Base-by-base conservation (phyloP, 805 yeast species). In the Debaryomyces hansenii region DNA sequence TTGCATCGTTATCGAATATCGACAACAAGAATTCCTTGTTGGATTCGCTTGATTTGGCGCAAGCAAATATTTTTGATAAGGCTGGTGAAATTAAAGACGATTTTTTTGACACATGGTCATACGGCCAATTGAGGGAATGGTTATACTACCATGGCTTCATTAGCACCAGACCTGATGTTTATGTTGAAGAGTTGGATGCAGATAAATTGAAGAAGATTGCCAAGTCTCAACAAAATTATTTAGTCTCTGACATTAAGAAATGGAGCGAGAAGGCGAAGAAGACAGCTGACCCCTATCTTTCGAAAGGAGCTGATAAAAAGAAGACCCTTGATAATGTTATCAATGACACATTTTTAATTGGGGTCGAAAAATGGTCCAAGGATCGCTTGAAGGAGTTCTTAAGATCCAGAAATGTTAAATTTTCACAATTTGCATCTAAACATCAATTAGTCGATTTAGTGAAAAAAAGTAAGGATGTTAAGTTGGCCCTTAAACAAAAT, bases 91-190 rank as follows among this genome's bases (percentile, higher is more conserved):
- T 75, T 48, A 74, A 70, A 52, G 74, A 72, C 32, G 70, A 70
- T 33, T 63, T 76, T 16, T 75, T 80, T 58, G 69, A 78, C 47
- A 62, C 70, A 14, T 81, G 85, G 85, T 62, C 80, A 3, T 69
- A 76, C 20, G 67, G 74, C 4, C 86, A 83, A 54, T 62, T 84
- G 48, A 66, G 72, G 54, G 76, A 75, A 48, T 84, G 87, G 80
- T 62, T 84, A 29, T 61, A 69, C 45, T 58, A 66, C 35, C 80
- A 78, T 55, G 65, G 60, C 5, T 20, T 59, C 12, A 48, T 59
- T 32, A 54, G 51, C 44, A 47, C 53, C 37, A 55, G 55, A 40
- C 60, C 62, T 1, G 77, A 76, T 24, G 59, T 72, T 34, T 60
- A 64, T 11, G 55, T 39, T n/a, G 55, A 72, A 36, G 66, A 66